A percentile compares a stretch with the other conserved stretches of the same genome.
phyloP scores from a whole-genome alignment of 257 asterid genomes.

The Solanum boliviense region DNA sequence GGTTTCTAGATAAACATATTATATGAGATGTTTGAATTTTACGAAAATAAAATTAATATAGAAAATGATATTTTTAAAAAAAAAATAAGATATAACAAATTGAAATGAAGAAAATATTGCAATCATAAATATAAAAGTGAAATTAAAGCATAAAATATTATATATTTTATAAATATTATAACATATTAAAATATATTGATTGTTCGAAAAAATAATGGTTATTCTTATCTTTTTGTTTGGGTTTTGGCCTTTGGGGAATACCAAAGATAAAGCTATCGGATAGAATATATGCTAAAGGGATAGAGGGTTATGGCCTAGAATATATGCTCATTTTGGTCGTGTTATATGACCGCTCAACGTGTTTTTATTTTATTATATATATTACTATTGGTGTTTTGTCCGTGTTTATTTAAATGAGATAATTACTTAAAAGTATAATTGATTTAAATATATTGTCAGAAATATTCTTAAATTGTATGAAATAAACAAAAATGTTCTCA shows the following conservation, averaged over 20 bases:
- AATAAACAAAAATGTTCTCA: neutral
- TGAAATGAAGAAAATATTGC: no score
- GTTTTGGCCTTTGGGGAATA: neutral
- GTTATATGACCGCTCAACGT: neutral
- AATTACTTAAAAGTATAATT: neutral
- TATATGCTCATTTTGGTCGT: neutral
- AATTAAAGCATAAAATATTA: no score
- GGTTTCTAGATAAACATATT: neutral
- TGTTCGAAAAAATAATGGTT: neutral
- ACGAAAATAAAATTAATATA: no score
- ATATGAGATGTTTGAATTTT: neutral
- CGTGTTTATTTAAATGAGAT: neutral
- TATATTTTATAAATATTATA: no score
- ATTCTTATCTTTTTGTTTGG: neutral
- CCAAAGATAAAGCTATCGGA: neutral
- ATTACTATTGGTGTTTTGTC: neutral
- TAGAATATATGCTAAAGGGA: neutral
- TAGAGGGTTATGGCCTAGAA: neutral
- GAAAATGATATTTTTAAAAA: accelerated
- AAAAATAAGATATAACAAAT: no score
- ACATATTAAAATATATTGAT: neutral
- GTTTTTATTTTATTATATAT: neutral
- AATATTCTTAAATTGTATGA: no score
- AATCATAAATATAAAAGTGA: no score
- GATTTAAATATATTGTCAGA: no score